A percentile compares a stretch with the other conserved stretches of the same genome.
Conservation (phyloP, 306 rosid species). For the Ormosia semicastrata region DNA sequence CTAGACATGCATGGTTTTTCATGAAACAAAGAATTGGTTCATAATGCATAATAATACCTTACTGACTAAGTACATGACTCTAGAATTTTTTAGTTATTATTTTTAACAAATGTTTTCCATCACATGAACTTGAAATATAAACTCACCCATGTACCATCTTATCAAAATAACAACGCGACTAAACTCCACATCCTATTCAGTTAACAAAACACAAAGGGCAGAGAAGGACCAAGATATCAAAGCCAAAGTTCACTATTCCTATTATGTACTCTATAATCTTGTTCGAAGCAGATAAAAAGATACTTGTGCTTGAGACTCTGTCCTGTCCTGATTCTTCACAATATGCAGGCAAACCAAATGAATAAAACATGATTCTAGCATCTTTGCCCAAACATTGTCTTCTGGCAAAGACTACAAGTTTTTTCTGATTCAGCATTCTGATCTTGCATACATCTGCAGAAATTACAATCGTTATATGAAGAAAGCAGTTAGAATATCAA, state of each 20-base stretch:
- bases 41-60: too few relatives aligned
- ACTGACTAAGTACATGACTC: too few relatives aligned
- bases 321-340: neutral
- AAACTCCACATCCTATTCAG: too few relatives aligned
- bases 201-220: too few relatives aligned
- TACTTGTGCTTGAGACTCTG: neutral
- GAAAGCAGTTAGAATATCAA: neutral
- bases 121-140: neutral
- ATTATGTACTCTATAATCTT: too few relatives aligned
- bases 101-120: neutral
- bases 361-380: neutral
- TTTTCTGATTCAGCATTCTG: neutral
- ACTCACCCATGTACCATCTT: neutral
- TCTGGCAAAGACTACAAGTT: neutral
- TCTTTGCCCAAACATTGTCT: neutral
- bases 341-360: neutral
- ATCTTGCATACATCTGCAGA: conserved; percentile 12
- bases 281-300: too few relatives aligned
- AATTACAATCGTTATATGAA: neutral
- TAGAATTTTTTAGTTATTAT: too few relatives aligned
- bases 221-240: too few relatives aligned
- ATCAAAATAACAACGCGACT: too few relatives aligned
- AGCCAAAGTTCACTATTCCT: too few relatives aligned
- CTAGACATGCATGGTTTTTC: too few relatives aligned
- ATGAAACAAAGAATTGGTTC: too few relatives aligned